Percentiles rank a stretch among this genome's conserved stretches.
phyloP scores from a whole-genome alignment of 139 green algal genomes.

The Mesostigma viride region DNA sequence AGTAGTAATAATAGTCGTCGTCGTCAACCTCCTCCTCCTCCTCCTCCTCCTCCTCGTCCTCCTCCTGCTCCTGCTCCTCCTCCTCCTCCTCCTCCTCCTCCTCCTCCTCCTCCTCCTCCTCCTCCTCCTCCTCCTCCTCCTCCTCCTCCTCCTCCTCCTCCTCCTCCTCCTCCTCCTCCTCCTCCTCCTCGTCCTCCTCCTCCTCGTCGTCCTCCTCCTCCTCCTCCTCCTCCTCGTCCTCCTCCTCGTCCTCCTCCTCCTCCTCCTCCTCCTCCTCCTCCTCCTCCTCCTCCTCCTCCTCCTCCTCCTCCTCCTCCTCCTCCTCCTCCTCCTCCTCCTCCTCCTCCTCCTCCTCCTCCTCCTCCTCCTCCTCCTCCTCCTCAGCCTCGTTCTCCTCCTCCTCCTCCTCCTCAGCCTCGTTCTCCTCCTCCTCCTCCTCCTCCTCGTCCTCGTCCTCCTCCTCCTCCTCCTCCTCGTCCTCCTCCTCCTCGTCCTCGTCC shows the following conservation, averaged over 20 bases:
- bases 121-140: constrained; percentile 5
- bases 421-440: not conserved
- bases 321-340: not conserved
- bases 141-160: not conserved
- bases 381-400: not conserved
- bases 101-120: constrained; percentile 1
- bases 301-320: not conserved
- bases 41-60: not conserved
- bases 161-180: not conserved
- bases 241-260: not conserved
- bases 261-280: not conserved
- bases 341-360: constrained; percentile 1
- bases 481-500: not conserved
- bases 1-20: not conserved
- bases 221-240: not conserved
- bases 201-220: not conserved
- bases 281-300: not conserved
- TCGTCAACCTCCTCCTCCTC: constrained; percentile 1
- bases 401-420: not conserved
- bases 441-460: not conserved
- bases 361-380: not conserved
- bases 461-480: not conserved
- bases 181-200: not conserved
- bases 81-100: not conserved
- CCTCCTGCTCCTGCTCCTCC: not conserved